Base-by-base conservation (phyloP, 148 eudicot genomes). In the Persicaria maculosa region DNA sequence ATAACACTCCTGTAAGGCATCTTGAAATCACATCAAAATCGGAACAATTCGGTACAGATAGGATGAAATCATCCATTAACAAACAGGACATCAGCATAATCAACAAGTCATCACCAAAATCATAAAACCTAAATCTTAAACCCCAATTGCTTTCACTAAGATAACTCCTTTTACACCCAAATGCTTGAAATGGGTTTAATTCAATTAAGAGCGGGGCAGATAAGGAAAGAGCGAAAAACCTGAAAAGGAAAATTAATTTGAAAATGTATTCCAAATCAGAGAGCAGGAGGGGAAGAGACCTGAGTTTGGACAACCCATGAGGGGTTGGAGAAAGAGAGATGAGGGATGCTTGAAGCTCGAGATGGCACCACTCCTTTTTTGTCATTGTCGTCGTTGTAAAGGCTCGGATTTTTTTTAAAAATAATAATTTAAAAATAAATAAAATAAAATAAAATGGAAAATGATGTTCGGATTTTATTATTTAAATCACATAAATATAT, bases 241-340 rank as follows among this genome's bases (percentile, higher is more conserved):
- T 19, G 15, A 46, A 65, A 65, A 12, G 3, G 15, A 14, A 65
- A 65, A 65, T 65, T n/a, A 36, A 65, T 14, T 17, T n/a, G 36
- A 2, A 25, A 8, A 57, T n/a, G 25, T 25, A 65, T 10, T 40
- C 3, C 7, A 14, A 40, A 65, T 12, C 14, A 36, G 17, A 64
- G 46, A 40, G 25, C 17, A 22, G 0, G 25, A 19, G 8, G 11
- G 68, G 40, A 31, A 17, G 17, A 11, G 46, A 65, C 70, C 70
- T 65, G 9, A 40, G 70, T 65, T 17, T 40, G 70, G n/a, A 65
- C 70, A 65, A 65, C 46, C 70, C 36, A 65, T 11, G 70, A 15
- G 6, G 70, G 70, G 2, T 65, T 65, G 70, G 47, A 40, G 46
- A 65, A 65, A 36, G 70, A 65, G 46, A 65, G 46, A 36, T 36